Base-by-base conservation (phyloP, 2,329 filamentous ascomycete species). In the Colletotrichum zoysiae region DNA sequence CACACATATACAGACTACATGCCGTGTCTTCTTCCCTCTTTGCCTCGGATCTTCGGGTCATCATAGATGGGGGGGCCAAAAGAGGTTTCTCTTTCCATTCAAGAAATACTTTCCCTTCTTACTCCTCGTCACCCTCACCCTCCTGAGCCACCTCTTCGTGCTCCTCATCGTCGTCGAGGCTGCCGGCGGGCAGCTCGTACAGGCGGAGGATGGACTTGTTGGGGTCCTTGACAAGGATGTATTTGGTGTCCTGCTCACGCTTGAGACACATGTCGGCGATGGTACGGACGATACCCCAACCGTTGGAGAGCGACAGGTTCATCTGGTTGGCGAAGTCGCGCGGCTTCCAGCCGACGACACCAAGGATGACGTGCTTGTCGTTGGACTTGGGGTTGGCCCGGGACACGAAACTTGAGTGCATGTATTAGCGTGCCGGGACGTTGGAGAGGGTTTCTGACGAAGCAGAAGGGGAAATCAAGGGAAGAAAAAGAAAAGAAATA, bases 251-350 rank as follows among this genome's bases (percentile, higher is more conserved):
- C 59, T 72, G 59, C 58, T 90, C 87, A 82, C 91, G 90, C 82
- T 91, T 90, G 77, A 95, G 88, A 78, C 92, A 93, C 92, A 98
- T 97, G 84, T 99, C 96, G 77, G 94, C 94, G 79, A 99, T 98
- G 62, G 96, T 99, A 76, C 96, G 94, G 72, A 99, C 96, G 76
- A 99, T 98, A 82, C 96, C 96, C 96, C 96, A 99, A 74, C 96
- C 96, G 84, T 99, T 99, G 84, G 93, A 93, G 70, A 98, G 89
- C 78, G 95, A 97, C 78, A 99, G 85, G 86, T 98, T 98, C 96
- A 99, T 99, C 88, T 99, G 96, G 79, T 90, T 89, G 74, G 96
- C 96, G 78, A 99, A 98, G 81, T 99, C 97, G 78, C 93, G 92
- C 48, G 96, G 96, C 88, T 99, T 99, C 92, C 97, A 98, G 83